Base-by-base conservation (phyloP, 1,284 basidiomycete genomes). In the Ustilago bromivora region DNA sequence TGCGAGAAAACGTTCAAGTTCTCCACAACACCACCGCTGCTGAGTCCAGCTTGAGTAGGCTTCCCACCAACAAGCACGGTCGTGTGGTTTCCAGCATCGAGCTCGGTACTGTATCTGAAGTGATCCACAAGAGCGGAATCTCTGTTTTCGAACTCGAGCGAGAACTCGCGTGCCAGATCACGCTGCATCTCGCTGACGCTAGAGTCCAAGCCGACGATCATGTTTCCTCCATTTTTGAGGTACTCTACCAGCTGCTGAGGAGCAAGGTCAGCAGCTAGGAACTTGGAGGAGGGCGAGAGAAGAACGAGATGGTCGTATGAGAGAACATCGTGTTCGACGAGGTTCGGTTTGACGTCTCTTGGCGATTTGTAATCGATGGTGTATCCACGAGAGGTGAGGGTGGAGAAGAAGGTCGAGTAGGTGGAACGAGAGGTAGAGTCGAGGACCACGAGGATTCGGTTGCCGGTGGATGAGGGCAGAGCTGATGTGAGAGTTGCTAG, bases 201-300 rank as follows among this genome's bases (percentile, higher is more conserved):
- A 32, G 92, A 88, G 1, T 93, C 93, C 64, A 96, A 89, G 2
- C 92, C 91, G 79, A 96, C 88, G 71, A 99, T 89, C 69, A 98
- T 89, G 88, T 98, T 98, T 59, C 94, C 92, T 54, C 85, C 84
- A 32, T 82, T 78, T 68, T 91, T 89, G 72, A 96, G 89, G 56
- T 94, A 91, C 41, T 89, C 85, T 57, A 98, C 90, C 58, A 98
- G 89, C 12, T 90, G 89, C 87, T 96, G 94, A 0, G 96, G 95
- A 1, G 91, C 91, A 59, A 99, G 89, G 80, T 95, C 93, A 67
- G 89, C 87, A 0, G 92, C 89, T 70, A 92, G 91, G 36, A 89
- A 93, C 59, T 84, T 83, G 61, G 72, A 60, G 2, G 64, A 35
- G 5, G 81, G 80, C 0, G 77, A 71, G 36, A 85, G 76, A 9